Evolutionary conservation across 2,329 filamentous ascomycete species (phyloP).

Genomic region (Trichoderma sp.): DNA sequence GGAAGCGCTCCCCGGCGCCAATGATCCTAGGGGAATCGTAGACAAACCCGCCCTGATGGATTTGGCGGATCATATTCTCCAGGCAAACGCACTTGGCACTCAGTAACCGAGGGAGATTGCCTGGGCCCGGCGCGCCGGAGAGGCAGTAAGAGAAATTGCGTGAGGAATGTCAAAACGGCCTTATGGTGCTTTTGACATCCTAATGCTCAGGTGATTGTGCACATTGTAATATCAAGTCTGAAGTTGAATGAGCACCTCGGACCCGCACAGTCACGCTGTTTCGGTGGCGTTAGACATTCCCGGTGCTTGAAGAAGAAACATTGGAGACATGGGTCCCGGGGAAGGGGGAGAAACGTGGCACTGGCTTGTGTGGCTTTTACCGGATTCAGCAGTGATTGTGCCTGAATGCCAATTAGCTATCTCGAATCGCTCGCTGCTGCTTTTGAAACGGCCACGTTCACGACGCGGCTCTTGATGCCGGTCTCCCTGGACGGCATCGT

Average conservation of each 20-base stretch:
- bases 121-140: not conserved
- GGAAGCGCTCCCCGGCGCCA: slow-evolving; percentile 41
- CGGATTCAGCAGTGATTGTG: not conserved
- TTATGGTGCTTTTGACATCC: not conserved
- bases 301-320: slow-evolving; percentile 7
- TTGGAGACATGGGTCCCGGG: slow-evolving; percentile 4
- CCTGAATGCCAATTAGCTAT: not conserved
- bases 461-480: not conserved
- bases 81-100: slow-evolving; percentile 3
- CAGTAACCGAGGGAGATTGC: not conserved
- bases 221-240: not conserved
- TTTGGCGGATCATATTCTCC: slow-evolving; percentile 3
- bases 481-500: not conserved
- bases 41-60: slow-evolving; percentile 1
- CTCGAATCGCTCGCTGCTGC: not conserved
- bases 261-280: not conserved
- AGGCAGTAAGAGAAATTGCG: slow-evolving; percentile 13
- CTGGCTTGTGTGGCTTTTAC: not conserved
- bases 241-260: not conserved
- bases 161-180: not conserved
- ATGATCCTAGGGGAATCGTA: not conserved
- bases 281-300: not conserved
- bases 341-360: not conserved
- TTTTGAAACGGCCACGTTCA: slow-evolving; percentile 7
- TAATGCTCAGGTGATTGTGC: not conserved